phyloP scores from a whole-genome alignment of 1,139 yeast species.

The Insectozyma bohioensis region DNA sequence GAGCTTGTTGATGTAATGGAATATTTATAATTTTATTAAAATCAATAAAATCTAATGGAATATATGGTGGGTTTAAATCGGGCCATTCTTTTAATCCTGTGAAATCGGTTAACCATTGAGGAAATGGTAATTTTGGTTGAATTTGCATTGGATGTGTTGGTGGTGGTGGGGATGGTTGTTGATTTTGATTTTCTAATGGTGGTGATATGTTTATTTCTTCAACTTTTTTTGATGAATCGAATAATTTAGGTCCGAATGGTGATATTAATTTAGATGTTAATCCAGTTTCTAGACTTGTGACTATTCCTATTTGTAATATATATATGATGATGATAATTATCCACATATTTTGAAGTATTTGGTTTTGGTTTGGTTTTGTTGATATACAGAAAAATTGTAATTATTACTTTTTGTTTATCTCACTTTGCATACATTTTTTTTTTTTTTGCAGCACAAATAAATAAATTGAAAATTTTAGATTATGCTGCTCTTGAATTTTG shows the following conservation, averaged over 20 bases:
- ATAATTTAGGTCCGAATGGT: slow-evolving; percentile 5
- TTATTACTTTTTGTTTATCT: no score
- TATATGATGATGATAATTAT: no score
- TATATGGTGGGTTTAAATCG: slow-evolving; percentile 79
- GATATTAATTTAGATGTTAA: slow-evolving; percentile 5
- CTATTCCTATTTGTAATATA: no score
- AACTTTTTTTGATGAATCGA: neutral
- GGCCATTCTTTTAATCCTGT: slow-evolving; percentile 85
- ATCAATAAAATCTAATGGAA: slow-evolving; percentile 72
- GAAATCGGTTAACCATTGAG: slow-evolving; percentile 72
- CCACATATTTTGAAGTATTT: no score
- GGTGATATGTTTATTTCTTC: neutral
- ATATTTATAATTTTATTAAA: slow-evolving; percentile 42
- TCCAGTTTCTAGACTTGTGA: no score
- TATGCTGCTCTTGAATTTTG: no score
- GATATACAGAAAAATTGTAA: no score
- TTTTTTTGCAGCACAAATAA: slow-evolving; percentile 2
- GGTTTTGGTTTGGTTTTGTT: no score
- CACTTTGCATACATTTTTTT: no score
- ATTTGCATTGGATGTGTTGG: slow-evolving; percentile 9
- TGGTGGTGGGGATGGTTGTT: slow-evolving; percentile 2
- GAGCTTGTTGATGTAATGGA: slow-evolving; percentile 56
- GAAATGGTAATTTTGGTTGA: slow-evolving; percentile 50
- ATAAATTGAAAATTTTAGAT: no score
- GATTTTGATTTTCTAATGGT: slow-evolving; percentile 2